Evolutionary conservation across 495 filamentous ascomycete genomes (phyloP), one percentile per base, ranked within the genome.

Genomic region (Jackrogersella multiformis): DNA sequence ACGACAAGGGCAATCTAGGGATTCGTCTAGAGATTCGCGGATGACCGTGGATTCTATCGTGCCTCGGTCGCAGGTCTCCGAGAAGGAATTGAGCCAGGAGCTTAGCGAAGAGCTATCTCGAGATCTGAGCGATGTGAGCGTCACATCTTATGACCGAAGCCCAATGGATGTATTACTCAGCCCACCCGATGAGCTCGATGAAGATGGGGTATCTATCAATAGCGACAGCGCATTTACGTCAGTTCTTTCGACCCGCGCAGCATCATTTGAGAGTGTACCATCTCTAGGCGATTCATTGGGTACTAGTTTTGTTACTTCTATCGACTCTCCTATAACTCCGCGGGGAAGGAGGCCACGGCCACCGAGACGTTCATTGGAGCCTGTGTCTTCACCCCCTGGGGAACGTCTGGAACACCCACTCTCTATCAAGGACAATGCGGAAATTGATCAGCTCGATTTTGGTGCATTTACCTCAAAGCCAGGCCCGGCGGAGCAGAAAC

Each of bases 11-110:
- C 56, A 72, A 12, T 60, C 48, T 10, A 64, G 56, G 26, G 69
- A 74, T 6, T 63, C 69, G 42, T 80, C 81, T 21, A 76, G 78
- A 18, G 80, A 81, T 16, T 80, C 80, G 41, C 81, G 85, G 69
- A 85, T 84, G 78, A 82, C 80, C n/a, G 79, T 83, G 7, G 81
- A 84, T 49, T 76, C 79, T 28, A 82, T 84, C 35, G 76, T 85
- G 10, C 75, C 78, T 61, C 77, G 78, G 45, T 78, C 80, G 16
- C 76, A 78, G 28, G 80, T 80, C 12, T 79, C 80, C 21, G 83
- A 85, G 70, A 83, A 85, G 61, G 80, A 83, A 58, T 64, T 82
- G 5, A 81, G 78, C 61, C 58, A 79, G 42, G 76, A 76, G 8
- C 63, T 85, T 12, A 81, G 78, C 61, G 72, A 74, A 8, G 69